phyloP scores from a whole-genome alignment of 805 yeast genomes.

The Limtongozyma cylindracea region DNA sequence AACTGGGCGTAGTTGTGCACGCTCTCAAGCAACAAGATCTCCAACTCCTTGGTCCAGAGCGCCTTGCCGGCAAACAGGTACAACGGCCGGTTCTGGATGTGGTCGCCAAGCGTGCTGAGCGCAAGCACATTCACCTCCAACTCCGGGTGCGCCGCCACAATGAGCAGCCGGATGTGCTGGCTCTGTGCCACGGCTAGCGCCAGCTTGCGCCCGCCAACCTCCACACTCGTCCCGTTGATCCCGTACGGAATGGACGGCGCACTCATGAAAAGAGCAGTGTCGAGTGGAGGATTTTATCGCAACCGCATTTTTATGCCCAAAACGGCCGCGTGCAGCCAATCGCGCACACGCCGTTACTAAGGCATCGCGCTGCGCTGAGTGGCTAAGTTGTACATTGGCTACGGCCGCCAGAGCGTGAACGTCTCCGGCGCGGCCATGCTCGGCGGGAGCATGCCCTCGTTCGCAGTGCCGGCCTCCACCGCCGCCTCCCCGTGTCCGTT shows the following conservation, averaged over 20 bases:
- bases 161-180: slow-evolving; percentile 37
- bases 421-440: slow-evolving; percentile 15
- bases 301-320: no score
- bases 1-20: slow-evolving; percentile 40
- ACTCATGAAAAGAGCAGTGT: no score
- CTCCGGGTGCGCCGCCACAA: slow-evolving; percentile 35
- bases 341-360: no score
- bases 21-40: slow-evolving; percentile 39
- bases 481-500: slow-evolving; percentile 1
- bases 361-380: no score
- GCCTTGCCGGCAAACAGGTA: slow-evolving; percentile 94
- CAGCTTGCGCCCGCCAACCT: slow-evolving; percentile 79
- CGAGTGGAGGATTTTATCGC: no score
- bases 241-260: no score
- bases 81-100: slow-evolving; percentile 60
- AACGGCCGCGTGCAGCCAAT: no score
- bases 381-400: no score
- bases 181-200: slow-evolving; percentile 73
- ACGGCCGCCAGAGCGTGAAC: slow-evolving; percentile 19
- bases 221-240: no score
- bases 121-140: slow-evolving; percentile 56
- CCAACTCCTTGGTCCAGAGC: slow-evolving; percentile 89
- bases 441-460: slow-evolving; percentile 1
- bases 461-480: slow-evolving; percentile 1
- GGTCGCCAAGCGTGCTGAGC: slow-evolving; percentile 74